These are phyloP conservation scores for Penicillium sp. DNA, from an alignment of 2,329 filamentous ascomycete genomes.

Conservation along the genomic window DNA sequence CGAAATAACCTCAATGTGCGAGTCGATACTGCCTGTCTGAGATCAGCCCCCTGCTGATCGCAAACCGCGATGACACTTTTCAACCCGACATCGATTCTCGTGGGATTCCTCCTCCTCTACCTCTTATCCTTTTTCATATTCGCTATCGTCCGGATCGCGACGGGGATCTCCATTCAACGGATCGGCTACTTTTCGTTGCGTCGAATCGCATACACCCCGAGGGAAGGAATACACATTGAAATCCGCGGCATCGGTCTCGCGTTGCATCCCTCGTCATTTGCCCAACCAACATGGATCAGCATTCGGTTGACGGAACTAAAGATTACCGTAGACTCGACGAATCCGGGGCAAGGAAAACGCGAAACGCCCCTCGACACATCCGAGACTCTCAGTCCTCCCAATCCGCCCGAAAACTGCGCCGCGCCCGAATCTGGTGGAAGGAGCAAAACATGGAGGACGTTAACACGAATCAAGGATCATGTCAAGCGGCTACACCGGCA, in stretches of 20 bases:
- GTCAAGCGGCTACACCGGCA: slow-evolving; percentile 83
- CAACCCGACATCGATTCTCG: slow-evolving; percentile 77
- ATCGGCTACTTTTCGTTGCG: slow-evolving; percentile 90
- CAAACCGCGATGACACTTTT: slow-evolving; percentile 46
- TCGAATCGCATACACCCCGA: slow-evolving; percentile 83
- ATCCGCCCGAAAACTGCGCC: slow-evolving; percentile 24
- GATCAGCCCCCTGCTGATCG: slow-evolving; percentile 35
- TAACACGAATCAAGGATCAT: slow-evolving; percentile 76
- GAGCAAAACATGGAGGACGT: slow-evolving; percentile 74
- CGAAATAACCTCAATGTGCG: slow-evolving; percentile 18
- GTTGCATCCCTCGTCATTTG: slow-evolving; percentile 90
- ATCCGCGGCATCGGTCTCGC: slow-evolving; percentile 84
- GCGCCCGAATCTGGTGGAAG: slow-evolving; percentile 36
- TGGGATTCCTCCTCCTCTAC: slow-evolving; percentile 80
- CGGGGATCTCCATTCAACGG: slow-evolving; percentile 91
- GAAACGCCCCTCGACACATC: slow-evolving; percentile 18
- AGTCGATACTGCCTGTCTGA: slow-evolving; percentile 16
- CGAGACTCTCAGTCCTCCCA: slow-evolving; percentile 22
- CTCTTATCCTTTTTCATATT: slow-evolving; percentile 90
- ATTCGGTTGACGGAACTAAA: slow-evolving; percentile 82
- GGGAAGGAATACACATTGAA: slow-evolving; percentile 84
- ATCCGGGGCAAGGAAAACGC: slow-evolving; percentile 45
- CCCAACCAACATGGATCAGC: slow-evolving; percentile 94
- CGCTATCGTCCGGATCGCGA: slow-evolving; percentile 85
- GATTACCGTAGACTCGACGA: slow-evolving; percentile 74